Percentiles rank a stretch among this genome's conserved stretches.
phyloP scores from a whole-genome alignment of 2,329 filamentous ascomycete species.

The Cladophialophora yegresii region DNA sequence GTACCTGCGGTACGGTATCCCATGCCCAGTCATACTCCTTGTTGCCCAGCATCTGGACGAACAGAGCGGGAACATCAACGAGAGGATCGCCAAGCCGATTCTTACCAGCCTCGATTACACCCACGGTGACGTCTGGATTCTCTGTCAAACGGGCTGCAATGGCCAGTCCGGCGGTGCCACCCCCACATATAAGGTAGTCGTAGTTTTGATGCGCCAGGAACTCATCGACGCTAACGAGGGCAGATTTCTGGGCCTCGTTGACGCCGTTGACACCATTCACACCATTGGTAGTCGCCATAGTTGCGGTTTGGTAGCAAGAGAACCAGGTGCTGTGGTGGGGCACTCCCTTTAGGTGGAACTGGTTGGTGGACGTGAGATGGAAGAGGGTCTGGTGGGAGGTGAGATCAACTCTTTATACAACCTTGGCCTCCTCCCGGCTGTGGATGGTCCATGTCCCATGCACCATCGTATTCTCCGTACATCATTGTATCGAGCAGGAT shows the following conservation, averaged over 20 bases:
- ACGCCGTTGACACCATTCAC: conserved; percentile 22
- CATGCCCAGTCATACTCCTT: conserved; percentile 44
- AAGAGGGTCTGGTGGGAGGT: background rate
- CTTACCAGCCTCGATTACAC: conserved; percentile 51
- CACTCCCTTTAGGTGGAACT: background rate
- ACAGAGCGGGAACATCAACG: conserved; percentile 37
- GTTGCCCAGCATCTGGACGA: conserved; percentile 38
- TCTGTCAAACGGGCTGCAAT: conserved; percentile 54
- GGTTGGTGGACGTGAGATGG: background rate
- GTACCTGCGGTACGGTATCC: conserved; percentile 39
- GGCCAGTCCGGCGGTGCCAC: conserved; percentile 58
- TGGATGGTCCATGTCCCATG: background rate
- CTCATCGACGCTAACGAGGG: conserved; percentile 29
- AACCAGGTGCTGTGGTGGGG: background rate
- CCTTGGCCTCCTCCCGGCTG: background rate
- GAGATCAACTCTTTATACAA: background rate
- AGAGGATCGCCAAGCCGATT: conserved; percentile 37
- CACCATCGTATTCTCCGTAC: background rate
- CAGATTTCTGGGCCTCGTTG: conserved; percentile 21
- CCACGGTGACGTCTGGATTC: conserved; percentile 46
- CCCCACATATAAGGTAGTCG: conserved; percentile 52
- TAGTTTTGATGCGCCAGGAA: conserved; percentile 27
- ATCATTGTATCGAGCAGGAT: background rate
- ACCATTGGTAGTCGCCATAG: conserved; percentile 30
- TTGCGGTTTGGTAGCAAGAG: background rate